Evolutionary conservation across 192 early-diverging fungal species (phyloP).

Genomic region (Backusella macrospora): DNA sequence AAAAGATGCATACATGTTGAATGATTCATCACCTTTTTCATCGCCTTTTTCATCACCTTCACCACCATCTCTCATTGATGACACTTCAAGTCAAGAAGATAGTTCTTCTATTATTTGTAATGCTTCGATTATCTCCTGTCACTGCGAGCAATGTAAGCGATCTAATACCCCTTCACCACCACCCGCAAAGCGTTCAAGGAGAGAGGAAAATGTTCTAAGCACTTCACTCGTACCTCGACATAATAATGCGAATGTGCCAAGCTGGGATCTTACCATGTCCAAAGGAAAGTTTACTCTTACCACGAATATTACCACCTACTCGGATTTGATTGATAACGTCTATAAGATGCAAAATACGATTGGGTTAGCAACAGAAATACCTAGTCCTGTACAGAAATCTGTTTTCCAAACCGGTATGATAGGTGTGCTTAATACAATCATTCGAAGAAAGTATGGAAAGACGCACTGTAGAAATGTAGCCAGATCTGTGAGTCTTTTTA

Average conservation of each 20-base stretch:
- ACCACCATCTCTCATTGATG: slow-evolving; percentile 1
- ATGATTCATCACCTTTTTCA: background rate
- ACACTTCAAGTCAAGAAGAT: slow-evolving; percentile 11
- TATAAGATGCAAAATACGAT: slow-evolving; percentile 16
- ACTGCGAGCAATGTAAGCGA: background rate
- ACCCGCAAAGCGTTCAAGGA: background rate
- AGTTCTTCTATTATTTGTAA: background rate
- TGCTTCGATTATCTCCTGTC: background rate
- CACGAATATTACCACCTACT: slow-evolving; percentile 10
- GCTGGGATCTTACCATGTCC: slow-evolving; percentile 11
- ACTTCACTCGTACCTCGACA: background rate
- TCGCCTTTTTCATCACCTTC: background rate
- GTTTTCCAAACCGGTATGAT: background rate
- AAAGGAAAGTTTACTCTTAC: slow-evolving; percentile 1
- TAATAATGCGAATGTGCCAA: background rate
- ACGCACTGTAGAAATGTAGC: background rate
- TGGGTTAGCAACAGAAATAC: background rate
- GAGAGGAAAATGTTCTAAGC: background rate
- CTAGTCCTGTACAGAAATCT: background rate
- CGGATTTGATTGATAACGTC: slow-evolving; percentile 5
- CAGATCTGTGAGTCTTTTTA: background rate
- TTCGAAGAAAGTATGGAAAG: slow-evolving; percentile 20
- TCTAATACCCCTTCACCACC: background rate
- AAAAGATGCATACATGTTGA: background rate
- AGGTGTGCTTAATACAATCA: background rate